A percentile compares a stretch with the other conserved stretches of the same genome.
Evolutionary conservation across 805 yeast genomes (phyloP).

Genomic region (Candida palmyrensis): DNA sequence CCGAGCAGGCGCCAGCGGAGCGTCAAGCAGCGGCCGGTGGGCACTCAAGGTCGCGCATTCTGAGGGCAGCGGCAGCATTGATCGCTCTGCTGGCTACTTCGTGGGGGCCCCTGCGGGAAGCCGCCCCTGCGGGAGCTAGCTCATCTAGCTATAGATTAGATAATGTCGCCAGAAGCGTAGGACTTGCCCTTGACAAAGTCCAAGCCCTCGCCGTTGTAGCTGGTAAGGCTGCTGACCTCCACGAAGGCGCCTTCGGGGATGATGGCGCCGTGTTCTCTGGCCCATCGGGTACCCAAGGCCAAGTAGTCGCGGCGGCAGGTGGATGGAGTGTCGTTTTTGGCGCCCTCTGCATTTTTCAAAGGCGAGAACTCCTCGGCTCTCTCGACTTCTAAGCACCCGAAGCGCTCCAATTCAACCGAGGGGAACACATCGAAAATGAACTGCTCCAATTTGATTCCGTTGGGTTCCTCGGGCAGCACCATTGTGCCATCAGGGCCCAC

Average conservation of each 20-base stretch:
- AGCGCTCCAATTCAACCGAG: constrained; percentile 58
- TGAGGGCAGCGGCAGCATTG: no score
- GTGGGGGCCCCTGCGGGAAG: no score
- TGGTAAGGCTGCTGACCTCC: constrained; percentile 72
- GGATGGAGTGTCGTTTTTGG: constrained; percentile 79
- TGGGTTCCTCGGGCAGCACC: constrained; percentile 65
- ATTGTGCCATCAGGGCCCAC: constrained; percentile 41
- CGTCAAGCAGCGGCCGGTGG: no score
- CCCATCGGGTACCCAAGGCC: constrained; percentile 70
- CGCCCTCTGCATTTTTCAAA: constrained; percentile 82
- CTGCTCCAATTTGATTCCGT: constrained; percentile 94
- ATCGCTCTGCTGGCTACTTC: no score
- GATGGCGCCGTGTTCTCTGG: constrained; percentile 61
- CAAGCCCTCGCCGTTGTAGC: constrained; percentile 74
- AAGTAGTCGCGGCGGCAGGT: constrained; percentile 68
- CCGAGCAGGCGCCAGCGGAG: no score
- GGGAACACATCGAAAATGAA: constrained; percentile 96
- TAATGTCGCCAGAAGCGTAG: constrained; percentile 28
- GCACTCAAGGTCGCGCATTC: no score
- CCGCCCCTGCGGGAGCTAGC: no score
- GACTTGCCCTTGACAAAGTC: constrained; percentile 47
- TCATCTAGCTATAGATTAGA: no score
- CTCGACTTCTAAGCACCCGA: constrained; percentile 90
- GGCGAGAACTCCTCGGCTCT: constrained; percentile 88
- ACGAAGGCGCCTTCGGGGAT: constrained; percentile 46